Conservation (phyloP, 306 rosid genomes). For the Corylus avellana region DNA sequence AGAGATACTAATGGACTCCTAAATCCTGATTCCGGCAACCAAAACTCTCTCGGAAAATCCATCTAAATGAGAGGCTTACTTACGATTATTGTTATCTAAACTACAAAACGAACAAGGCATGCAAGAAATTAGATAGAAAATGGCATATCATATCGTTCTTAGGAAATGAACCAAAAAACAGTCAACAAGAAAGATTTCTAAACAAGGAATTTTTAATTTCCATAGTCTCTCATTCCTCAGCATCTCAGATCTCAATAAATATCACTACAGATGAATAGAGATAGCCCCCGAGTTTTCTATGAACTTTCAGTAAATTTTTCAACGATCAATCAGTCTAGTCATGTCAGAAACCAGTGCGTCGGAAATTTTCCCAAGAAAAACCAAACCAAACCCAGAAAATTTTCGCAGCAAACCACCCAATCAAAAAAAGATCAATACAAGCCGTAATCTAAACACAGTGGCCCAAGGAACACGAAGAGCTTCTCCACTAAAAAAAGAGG, state of each 20-base stretch:
- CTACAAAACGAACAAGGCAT: not conserved
- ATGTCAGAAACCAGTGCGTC: not conserved
- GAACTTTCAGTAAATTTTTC: not conserved
- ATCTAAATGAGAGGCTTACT: not conserved
- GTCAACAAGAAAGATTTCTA: not conserved
- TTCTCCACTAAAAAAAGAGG: not conserved
- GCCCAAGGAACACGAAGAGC: not conserved
- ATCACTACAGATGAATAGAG: not conserved
- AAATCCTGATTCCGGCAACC: not conserved
- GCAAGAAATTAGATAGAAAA: not conserved
- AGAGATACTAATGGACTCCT: not conserved
- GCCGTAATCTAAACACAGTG: too few relatives aligned
- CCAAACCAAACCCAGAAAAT: not conserved
- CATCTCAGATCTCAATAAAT: not conserved
- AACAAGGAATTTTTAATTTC: not conserved
- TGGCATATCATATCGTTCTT: not conserved
- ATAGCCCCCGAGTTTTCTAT: not conserved
- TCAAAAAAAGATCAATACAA: too few relatives aligned
- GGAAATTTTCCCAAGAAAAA: not conserved
- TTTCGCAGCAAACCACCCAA: not conserved
- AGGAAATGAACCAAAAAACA: not conserved
- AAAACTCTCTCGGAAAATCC: not conserved
- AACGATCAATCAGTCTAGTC: not conserved
- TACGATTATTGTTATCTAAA: not conserved
- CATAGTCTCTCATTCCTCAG: not conserved